These are phyloP conservation scores for Conringia planisiliqua DNA, from an alignment of 345 rosid species.

Conservation along the genomic window DNA sequence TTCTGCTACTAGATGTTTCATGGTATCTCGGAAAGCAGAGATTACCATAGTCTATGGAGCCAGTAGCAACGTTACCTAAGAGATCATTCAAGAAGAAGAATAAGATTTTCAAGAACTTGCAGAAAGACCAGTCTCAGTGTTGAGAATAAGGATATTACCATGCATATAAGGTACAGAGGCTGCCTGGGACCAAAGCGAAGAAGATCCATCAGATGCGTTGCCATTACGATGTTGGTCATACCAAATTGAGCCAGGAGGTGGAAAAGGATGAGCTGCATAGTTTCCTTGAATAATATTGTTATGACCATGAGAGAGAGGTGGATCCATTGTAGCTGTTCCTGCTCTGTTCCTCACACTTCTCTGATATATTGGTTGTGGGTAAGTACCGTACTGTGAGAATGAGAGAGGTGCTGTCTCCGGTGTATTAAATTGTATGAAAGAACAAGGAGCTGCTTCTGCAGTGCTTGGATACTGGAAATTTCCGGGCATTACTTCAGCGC, in stretches of 20 bases:
- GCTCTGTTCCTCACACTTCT: slow-evolving; percentile 60
- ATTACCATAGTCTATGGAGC: slow-evolving; percentile 48
- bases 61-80: slow-evolving; percentile 38
- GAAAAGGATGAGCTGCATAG: slow-evolving; percentile 50
- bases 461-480: slow-evolving; percentile 45
- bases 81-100: slow-evolving; percentile 15
- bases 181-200: slow-evolving; percentile 58
- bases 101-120: background rate
- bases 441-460: slow-evolving; percentile 42
- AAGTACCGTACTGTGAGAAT: slow-evolving; percentile 42
- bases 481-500: slow-evolving; percentile 47
- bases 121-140: background rate
- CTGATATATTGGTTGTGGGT: slow-evolving; percentile 36
- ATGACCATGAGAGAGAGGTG: slow-evolving; percentile 46
- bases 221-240: slow-evolving; percentile 47
- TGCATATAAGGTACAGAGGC: slow-evolving; percentile 53
- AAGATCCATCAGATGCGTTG: slow-evolving; percentile 41
- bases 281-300: slow-evolving; percentile 53
- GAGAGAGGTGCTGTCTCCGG: slow-evolving; percentile 41
- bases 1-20: slow-evolving; percentile 47
- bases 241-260: slow-evolving; percentile 44
- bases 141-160: slow-evolving; percentile 42
- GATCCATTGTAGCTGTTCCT: slow-evolving; percentile 51
- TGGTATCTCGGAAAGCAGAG: slow-evolving; percentile 41
- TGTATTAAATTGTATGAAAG: slow-evolving; percentile 13